A percentile compares a stretch with the other conserved stretches of the same genome.
These are phyloP conservation scores for Trichophyton simii DNA, from an alignment of 2,329 filamentous ascomycete species.

Conservation along the genomic window DNA sequence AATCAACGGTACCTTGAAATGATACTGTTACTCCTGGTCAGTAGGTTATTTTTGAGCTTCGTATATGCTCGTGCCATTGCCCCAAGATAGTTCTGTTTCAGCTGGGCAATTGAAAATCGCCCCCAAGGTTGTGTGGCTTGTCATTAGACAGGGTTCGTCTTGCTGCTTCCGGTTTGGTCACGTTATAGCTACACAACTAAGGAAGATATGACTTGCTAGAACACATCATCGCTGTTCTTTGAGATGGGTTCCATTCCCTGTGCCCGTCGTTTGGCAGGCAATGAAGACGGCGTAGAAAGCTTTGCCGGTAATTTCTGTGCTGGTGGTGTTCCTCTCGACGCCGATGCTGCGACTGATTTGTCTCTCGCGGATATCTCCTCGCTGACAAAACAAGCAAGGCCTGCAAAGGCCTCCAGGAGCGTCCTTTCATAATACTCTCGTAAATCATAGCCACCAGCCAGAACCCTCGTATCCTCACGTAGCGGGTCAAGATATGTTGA, in stretches of 20 bases:
- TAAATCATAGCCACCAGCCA: constrained; percentile 72
- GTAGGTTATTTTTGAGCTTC: background rate
- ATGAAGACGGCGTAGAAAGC: background rate
- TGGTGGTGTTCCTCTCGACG: background rate
- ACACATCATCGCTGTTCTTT: background rate
- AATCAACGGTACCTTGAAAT: background rate
- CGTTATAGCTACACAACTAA: background rate
- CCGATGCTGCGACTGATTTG: background rate
- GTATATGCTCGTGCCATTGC: background rate
- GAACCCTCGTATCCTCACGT: constrained; percentile 51
- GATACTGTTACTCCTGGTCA: background rate
- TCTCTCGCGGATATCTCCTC: constrained; percentile 48
- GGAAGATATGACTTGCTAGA: background rate
- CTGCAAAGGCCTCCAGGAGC: constrained; percentile 79
- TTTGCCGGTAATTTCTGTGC: background rate
- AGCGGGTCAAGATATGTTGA: constrained; percentile 60
- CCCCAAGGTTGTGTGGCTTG: background rate
- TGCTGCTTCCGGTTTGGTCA: background rate
- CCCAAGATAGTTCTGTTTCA: background rate
- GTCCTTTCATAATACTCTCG: constrained; percentile 69
- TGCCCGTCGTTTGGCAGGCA: constrained; percentile 1
- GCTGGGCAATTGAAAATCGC: background rate
- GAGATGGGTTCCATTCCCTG: background rate
- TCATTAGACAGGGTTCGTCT: background rate
- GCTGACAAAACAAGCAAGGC: constrained; percentile 72